Percentiles rank a stretch among this genome's conserved stretches.
Conservation (phyloP, 805 yeast species). For the Hanseniaspora vineae region DNA sequence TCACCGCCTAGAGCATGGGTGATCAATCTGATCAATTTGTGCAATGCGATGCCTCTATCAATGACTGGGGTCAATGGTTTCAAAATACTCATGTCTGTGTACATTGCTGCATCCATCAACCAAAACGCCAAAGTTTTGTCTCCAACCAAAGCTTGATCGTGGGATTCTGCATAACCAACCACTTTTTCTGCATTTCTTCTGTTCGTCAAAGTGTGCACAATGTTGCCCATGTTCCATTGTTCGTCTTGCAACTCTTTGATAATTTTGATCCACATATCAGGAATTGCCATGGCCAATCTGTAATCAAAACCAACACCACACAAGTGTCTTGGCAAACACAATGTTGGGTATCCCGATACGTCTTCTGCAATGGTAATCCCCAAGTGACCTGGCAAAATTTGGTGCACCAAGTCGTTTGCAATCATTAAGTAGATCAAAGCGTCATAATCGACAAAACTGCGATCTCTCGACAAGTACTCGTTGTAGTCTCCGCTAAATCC, state of each 20-base stretch:
- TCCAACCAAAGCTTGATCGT: conserved; percentile 95
- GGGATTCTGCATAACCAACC: conserved; percentile 86
- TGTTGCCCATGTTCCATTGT: conserved; percentile 79
- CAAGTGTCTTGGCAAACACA: conserved; percentile 54
- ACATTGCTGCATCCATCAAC: conserved; percentile 98
- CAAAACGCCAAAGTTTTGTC: conserved; percentile 94
- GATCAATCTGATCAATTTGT: conserved; percentile 76
- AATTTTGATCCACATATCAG: conserved; percentile 97
- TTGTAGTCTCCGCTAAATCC: conserved; percentile 87
- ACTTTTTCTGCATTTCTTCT: conserved; percentile 82
- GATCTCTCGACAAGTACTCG: conserved; percentile 64
- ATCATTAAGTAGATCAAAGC: conserved; percentile 79
- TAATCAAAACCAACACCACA: conserved; percentile 96
- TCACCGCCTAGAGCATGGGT: conserved; percentile 95
- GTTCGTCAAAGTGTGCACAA: conserved; percentile 72
- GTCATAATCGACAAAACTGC: conserved; percentile 70
- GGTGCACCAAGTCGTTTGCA: conserved; percentile 67
- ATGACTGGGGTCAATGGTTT: conserved; percentile 62
- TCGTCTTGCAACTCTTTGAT: conserved; percentile 76
- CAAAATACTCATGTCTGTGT: conserved; percentile 80
- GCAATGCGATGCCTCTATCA: conserved; percentile 84
- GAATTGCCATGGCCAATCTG: conserved; percentile 91
- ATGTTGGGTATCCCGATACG: conserved; percentile 94
- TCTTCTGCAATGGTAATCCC: conserved; percentile 87
- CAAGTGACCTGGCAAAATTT: conserved; percentile 33